Evolutionary conservation across 2,329 filamentous ascomycete species (phyloP), one percentile per base, ranked within the genome.

Genomic region (Colletotrichum costaricense): DNA sequence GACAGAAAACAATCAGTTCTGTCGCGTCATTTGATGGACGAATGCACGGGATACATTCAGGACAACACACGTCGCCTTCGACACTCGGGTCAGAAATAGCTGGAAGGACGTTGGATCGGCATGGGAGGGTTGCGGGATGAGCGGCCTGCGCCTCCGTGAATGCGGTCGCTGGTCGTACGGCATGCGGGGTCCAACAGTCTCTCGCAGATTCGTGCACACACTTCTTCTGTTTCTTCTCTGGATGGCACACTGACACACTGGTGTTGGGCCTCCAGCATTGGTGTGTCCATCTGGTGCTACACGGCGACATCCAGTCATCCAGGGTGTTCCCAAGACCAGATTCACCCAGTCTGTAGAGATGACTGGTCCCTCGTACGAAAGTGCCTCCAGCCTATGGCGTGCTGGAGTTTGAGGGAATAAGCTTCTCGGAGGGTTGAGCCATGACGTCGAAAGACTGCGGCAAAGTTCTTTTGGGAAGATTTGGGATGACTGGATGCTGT

Each of bases 371-470:
- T 16, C 38, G 42, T 49, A 22, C 42, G 38, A 22, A 46, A 63
- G 16, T 24, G 12, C 64, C n/a, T 65, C 14, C 22, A 19, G 16
- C 46, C 55, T 64, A 70, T 73, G 55, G 67, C 67, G 67, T 73
- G 71, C 71, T 70, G 22, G 46, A 33, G 24, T 65, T 14, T 66
- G 70, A 70, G 46, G 60, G 60, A 57, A 63, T 73, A 66, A 73
- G 67, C 71, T 73, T 73, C 71, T 66, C 28, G 46, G 35, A 70
- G 56, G 55, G 62, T 62, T 42, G 42, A 16, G 22, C 62, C 42
- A 73, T 73, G 71, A 73, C 71, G 67, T 70, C 30, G 28, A 46
- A 19, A 57, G 24, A 33, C 56, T 46, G 35, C 68, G 42, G 68
- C 46, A 35, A 7, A 26, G 22, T 62, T 26, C 63, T 24, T 24